Base-by-base conservation (phyloP, 2,329 filamentous ascomycete species). In the Penicillium oxalicum region DNA sequence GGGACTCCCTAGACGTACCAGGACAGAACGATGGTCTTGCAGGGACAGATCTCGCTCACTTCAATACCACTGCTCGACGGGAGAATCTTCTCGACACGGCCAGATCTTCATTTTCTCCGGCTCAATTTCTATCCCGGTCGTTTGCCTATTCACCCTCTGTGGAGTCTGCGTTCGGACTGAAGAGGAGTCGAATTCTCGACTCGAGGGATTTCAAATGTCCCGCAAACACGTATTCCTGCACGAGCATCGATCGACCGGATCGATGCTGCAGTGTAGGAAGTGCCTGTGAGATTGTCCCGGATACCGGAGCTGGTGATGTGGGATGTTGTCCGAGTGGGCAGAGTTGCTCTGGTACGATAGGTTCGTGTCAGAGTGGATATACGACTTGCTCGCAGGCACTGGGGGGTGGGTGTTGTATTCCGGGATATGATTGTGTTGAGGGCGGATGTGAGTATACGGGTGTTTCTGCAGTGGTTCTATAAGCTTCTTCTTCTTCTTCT, bases 381-480 rank as follows among this genome's bases (percentile, higher is more conserved):
- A 74, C 72, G 4, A 74, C 70, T 46, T 84, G 81, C 62, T 73
- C 79, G 2, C 70, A 72, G 39, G 74, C 70, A 40, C 58, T 72
- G 3, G 81, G 80, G 37, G 80, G 80, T 1, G 82, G 80, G 1
- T 84, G 81, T 56, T 84, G 81, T 67, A 72, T 83, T 33, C 79
- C 80, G 4, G 80, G 78, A 0, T 83, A 79, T 59, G 69, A 68
- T 6, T 84, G 82, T 63, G 71, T 76, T 35, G 73, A 73, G 44
- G 70, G 75, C 50, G 81, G 80, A 46, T 84, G 81, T 77, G 29
- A 60, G 65, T 18, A 18, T 18, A 18, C 18, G 1, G 18, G 18
- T 18, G 18, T 18, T 18, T 18, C 18, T 18, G 18, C 18, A 18
- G 18, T 18, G 18, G 18, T 18, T 18, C 18, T 18, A 18, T 18